A percentile compares a stretch with the other conserved stretches of the same genome.
Conservation (phyloP, 1,284 basidiomycete species). For the Heterobasidion parviporum region DNA sequence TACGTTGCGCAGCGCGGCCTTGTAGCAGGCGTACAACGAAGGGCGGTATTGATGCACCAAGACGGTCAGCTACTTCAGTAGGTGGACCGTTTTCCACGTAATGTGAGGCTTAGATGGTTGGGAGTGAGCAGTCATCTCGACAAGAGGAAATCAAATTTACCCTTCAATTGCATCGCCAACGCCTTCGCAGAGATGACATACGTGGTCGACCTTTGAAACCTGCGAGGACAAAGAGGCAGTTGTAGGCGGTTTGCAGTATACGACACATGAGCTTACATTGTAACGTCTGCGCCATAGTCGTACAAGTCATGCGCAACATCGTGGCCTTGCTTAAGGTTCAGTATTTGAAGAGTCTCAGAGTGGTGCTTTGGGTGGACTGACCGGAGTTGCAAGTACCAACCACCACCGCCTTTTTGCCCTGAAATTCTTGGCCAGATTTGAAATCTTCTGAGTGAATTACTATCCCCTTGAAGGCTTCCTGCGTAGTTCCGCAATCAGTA, state of each 20-base stretch:
- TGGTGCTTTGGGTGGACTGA: conserved; percentile 9
- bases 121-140: too few species aligned
- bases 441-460: conserved; percentile 34
- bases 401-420: conserved; percentile 40
- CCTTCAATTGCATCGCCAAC: conserved; percentile 23
- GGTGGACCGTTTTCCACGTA: not conserved
- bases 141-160: conserved; percentile 9
- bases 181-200: conserved; percentile 49
- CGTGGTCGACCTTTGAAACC: conserved; percentile 50
- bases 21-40: not conserved
- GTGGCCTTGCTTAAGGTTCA: conserved; percentile 23
- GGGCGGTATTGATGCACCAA: not conserved
- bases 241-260: not conserved
- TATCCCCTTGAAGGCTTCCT: conserved; percentile 36
- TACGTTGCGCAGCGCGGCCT: not conserved
- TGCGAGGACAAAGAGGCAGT: conserved; percentile 32
- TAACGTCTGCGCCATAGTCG: conserved; percentile 36
- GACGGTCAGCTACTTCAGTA: not conserved
- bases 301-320: conserved; percentile 37
- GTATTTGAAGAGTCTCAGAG: not conserved
- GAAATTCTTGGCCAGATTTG: conserved; percentile 26
- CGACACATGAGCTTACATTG: not conserved
- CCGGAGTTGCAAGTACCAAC: conserved; percentile 43
- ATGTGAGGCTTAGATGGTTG: not conserved
- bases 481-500: not conserved